These are phyloP conservation scores for Aspergillus carlsbadensis DNA, from an alignment of 495 filamentous ascomycete genomes.

Conservation along the genomic window DNA sequence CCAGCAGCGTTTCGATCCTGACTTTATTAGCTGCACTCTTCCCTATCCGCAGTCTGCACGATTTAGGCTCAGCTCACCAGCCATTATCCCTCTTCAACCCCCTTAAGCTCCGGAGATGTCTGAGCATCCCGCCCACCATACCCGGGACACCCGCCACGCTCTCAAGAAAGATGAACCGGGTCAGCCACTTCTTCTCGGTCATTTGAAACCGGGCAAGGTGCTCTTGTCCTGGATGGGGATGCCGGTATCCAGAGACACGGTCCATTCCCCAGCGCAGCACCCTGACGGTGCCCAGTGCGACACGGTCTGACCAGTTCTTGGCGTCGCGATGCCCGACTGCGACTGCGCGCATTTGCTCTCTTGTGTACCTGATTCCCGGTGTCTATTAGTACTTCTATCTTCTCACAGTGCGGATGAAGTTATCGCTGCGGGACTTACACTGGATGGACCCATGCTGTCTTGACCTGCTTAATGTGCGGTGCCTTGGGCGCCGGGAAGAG, in stretches of 20 bases:
- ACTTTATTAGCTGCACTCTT: background rate
- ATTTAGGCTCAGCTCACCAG: slow-evolving; percentile 51
- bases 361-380: slow-evolving; percentile 50
- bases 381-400: background rate
- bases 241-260: slow-evolving; percentile 69
- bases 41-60: background rate
- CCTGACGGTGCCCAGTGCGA: slow-evolving; percentile 61
- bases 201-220: slow-evolving; percentile 52
- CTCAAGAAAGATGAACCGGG: slow-evolving; percentile 89
- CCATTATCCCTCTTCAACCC: slow-evolving; percentile 90
- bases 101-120: slow-evolving; percentile 80
- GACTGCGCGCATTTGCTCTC: slow-evolving; percentile 62
- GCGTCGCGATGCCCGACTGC: slow-evolving; percentile 65
- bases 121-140: slow-evolving; percentile 93
- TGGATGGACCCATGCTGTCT: slow-evolving; percentile 42
- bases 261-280: slow-evolving; percentile 68
- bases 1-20: slow-evolving; percentile 89
- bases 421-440: slow-evolving; percentile 32
- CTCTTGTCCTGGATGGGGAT: slow-evolving; percentile 53
- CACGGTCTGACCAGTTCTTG: slow-evolving; percentile 64
- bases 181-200: slow-evolving; percentile 75
- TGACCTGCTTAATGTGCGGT: slow-evolving; percentile 35
- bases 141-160: slow-evolving; percentile 93
- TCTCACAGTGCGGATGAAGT: too few relatives aligned
- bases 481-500: slow-evolving; percentile 39